These are phyloP conservation scores for Fusarium hostae DNA, from an alignment of 2,329 filamentous ascomycete genomes.

Conservation along the genomic window DNA sequence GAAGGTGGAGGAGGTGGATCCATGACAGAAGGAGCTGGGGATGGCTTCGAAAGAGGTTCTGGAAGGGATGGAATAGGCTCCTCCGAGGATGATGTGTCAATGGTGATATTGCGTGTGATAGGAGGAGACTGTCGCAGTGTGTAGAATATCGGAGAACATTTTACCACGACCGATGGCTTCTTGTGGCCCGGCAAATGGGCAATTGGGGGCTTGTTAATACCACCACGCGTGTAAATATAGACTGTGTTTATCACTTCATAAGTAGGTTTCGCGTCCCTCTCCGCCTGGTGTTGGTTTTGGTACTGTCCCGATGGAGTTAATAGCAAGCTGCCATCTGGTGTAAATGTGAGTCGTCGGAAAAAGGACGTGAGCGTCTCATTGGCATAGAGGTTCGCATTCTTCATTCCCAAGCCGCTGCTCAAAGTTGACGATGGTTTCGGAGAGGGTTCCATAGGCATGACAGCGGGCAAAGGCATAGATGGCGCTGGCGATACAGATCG, in stretches of 20 bases:
- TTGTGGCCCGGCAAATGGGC: conserved; percentile 96
- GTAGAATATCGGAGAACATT: conserved; percentile 92
- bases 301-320: conserved; percentile 97
- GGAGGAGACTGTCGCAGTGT: conserved; percentile 76
- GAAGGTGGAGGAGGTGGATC: conserved; percentile 79
- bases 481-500: conserved; percentile 93
- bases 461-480: conserved; percentile 91
- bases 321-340: conserved; percentile 91
- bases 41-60: conserved; percentile 78
- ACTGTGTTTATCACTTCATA: conserved; percentile 97
- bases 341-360: conserved; percentile 92
- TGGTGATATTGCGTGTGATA: conserved; percentile 87
- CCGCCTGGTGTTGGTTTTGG: conserved; percentile 76
- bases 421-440: conserved; percentile 75
- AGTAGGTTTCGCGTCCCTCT: conserved; percentile 75
- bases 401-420: conserved; percentile 69
- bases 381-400: conserved; percentile 90
- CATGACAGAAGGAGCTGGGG: conserved; percentile 73
- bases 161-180: conserved; percentile 95
- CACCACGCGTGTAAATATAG: conserved; percentile 96
- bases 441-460: conserved; percentile 92
- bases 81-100: conserved; percentile 90
- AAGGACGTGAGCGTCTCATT: conserved; percentile 98
- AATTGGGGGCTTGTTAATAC: conserved; percentile 95
- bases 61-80: conserved; percentile 86